phyloP scores from a whole-genome alignment of 345 rosid species.

The Corchorus olitorius region DNA sequence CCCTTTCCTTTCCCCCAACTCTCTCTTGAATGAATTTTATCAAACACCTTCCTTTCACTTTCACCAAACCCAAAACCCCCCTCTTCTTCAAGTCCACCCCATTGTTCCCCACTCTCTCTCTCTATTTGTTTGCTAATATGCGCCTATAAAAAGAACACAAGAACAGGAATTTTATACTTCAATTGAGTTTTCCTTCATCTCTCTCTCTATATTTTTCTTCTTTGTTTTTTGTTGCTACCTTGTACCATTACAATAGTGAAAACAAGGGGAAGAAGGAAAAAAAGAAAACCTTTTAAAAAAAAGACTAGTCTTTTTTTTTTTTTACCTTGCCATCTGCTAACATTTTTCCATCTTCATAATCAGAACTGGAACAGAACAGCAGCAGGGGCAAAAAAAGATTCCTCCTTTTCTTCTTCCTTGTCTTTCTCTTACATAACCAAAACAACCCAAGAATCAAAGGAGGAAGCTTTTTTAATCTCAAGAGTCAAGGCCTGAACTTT shows the following conservation, averaged over 20 bases:
- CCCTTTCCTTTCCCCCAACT: neutral
- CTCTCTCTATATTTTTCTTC: no score
- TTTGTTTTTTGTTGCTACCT: neutral
- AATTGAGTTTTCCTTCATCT: neutral
- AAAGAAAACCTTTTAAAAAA: no score
- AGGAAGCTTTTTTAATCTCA: neutral
- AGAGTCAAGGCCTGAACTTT: neutral
- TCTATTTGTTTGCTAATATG: neutral
- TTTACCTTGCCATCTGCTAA: neutral
- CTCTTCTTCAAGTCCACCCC: neutral
- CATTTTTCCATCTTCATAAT: neutral
- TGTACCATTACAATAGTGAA: neutral
- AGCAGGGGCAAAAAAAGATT: neutral
- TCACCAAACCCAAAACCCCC: neutral
- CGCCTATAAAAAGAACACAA: constrained; percentile 12
- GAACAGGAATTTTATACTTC: neutral
- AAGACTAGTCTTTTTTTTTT: neutral
- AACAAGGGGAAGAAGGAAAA: no score
- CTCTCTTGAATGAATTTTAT: neutral
- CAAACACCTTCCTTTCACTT: constrained; percentile 2
- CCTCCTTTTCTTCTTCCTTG: neutral
- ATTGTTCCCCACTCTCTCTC: neutral
- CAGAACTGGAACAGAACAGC: neutral
- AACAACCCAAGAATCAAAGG: neutral
- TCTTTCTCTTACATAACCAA: neutral